Evolutionary conservation across 2,329 filamentous ascomycete species (phyloP).

Genomic region (Fusarium burgessii): DNA sequence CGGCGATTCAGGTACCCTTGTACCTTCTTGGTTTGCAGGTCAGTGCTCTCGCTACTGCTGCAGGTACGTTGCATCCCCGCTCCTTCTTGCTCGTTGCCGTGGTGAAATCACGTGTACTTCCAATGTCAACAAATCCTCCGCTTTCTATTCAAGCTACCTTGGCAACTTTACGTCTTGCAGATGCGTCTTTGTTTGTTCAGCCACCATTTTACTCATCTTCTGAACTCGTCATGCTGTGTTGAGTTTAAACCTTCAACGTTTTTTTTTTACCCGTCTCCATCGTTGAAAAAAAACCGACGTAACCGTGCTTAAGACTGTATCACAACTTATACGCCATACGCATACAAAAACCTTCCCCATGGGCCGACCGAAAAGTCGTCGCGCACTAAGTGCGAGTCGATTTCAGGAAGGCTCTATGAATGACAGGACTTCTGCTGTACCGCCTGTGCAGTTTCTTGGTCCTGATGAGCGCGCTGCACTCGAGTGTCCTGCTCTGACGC

Average conservation of each 20-base stretch:
- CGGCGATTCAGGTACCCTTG: constrained; percentile 21
- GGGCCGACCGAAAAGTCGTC: constrained; percentile 51
- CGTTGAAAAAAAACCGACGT: constrained; percentile 7
- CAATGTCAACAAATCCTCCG: constrained; percentile 45
- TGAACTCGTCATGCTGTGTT: constrained; percentile 18
- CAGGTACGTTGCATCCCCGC: constrained; percentile 41
- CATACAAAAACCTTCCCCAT: constrained; percentile 34
- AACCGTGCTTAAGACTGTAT: constrained; percentile 22
- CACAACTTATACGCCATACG: constrained; percentile 24
- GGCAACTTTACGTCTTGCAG: constrained; percentile 5
- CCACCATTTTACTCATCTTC: constrained; percentile 11
- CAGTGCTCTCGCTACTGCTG: constrained; percentile 37
- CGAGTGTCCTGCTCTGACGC: constrained; percentile 44
- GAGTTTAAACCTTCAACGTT: constrained; percentile 13
- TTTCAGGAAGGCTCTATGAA: constrained; percentile 89
- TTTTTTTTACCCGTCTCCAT: constrained; percentile 12
- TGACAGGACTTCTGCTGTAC: constrained; percentile 78
- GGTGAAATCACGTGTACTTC: constrained; percentile 50
- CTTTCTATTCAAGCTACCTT: constrained; percentile 2
- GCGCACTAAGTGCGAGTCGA: constrained; percentile 58
- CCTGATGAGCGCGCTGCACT: constrained; percentile 50
- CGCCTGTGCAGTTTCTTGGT: constrained; percentile 75
- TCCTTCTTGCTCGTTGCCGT: constrained; percentile 47
- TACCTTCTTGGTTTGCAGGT: constrained; percentile 32
- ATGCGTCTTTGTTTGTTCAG: constrained; percentile 29